A percentile compares a stretch with the other conserved stretches of the same genome.
Conservation (phyloP, 352 stramenopile species). For the Pythium apleroticum region DNA sequence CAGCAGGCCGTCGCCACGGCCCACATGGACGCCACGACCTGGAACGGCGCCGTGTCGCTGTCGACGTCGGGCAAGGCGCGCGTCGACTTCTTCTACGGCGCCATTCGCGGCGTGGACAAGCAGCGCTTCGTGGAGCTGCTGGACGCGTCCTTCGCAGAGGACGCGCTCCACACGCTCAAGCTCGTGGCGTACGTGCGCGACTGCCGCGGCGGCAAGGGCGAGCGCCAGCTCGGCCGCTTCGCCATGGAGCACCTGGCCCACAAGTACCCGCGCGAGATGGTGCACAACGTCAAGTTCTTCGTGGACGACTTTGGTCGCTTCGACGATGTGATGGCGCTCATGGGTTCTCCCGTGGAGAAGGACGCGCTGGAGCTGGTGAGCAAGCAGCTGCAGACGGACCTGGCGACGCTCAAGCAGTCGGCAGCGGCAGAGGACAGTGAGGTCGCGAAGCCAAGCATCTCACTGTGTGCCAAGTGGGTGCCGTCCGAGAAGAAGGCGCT, state of each 20-base stretch:
- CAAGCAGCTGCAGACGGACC: slow-evolving; percentile 35
- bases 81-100: slow-evolving; percentile 48
- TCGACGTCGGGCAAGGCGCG: slow-evolving; percentile 35
- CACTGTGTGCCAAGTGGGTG: no score
- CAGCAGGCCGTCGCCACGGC: slow-evolving; percentile 15
- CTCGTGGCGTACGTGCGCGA: slow-evolving; percentile 51
- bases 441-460: no score
- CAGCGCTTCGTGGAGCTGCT: slow-evolving; percentile 30
- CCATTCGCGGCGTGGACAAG: slow-evolving; percentile 34
- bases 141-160: slow-evolving; percentile 41
- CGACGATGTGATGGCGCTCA: slow-evolving; percentile 44
- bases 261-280: slow-evolving; percentile 32
- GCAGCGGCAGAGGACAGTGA: no score
- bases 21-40: slow-evolving; percentile 29
- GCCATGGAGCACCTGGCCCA: slow-evolving; percentile 40
- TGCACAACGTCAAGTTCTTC: slow-evolving; percentile 48
- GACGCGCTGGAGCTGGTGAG: slow-evolving; percentile 40
- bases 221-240: slow-evolving; percentile 40
- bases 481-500: no score
- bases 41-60: slow-evolving; percentile 42
- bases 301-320: slow-evolving; percentile 49
- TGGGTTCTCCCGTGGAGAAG: slow-evolving; percentile 41
- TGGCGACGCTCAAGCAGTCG: slow-evolving; percentile 24
- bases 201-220: slow-evolving; percentile 48
- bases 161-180: slow-evolving; percentile 57